These are phyloP conservation scores for Botryosphaeria dothidea DNA, from an alignment of 2,329 filamentous ascomycete species.

Conservation along the genomic window DNA sequence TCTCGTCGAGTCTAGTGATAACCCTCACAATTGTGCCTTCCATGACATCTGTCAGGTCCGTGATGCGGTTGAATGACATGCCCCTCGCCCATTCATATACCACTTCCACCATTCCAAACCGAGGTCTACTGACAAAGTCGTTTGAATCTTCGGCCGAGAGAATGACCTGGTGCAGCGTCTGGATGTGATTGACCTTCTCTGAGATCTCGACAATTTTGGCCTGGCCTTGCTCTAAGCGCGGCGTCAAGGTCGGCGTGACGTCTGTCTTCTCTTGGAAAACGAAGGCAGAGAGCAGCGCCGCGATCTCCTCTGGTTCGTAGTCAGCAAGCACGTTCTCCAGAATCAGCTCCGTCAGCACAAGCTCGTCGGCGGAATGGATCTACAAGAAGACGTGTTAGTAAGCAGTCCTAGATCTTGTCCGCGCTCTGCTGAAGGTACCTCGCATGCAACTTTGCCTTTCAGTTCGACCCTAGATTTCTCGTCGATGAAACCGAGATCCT, in stretches of 20 bases:
- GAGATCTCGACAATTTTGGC: slow-evolving; percentile 86
- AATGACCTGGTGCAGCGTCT: slow-evolving; percentile 90
- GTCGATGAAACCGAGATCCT: slow-evolving; percentile 91
- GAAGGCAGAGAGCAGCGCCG: slow-evolving; percentile 88
- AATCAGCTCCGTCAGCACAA: slow-evolving; percentile 93
- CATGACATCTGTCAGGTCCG: slow-evolving; percentile 90
- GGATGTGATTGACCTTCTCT: slow-evolving; percentile 87
- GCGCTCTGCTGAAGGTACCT: slow-evolving; percentile 49
- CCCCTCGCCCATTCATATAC: slow-evolving; percentile 98
- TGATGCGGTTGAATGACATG: slow-evolving; percentile 98
- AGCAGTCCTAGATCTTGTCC: slow-evolving; percentile 6
- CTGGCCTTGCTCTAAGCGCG: slow-evolving; percentile 77
- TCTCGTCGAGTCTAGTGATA: slow-evolving; percentile 92
- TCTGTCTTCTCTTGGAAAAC: slow-evolving; percentile 98
- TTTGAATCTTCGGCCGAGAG: slow-evolving; percentile 86
- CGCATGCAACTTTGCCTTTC: slow-evolving; percentile 97
- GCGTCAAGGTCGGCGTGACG: slow-evolving; percentile 75
- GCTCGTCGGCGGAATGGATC: slow-evolving; percentile 94
- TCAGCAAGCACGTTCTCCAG: slow-evolving; percentile 95
- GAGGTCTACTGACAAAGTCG: slow-evolving; percentile 82
- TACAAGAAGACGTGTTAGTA: slow-evolving; percentile 28
- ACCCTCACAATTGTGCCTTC: slow-evolving; percentile 96
- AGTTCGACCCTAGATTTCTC: slow-evolving; percentile 83
- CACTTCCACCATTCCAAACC: slow-evolving; percentile 94
- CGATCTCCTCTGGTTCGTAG: slow-evolving; percentile 95